These are phyloP conservation scores for Coniosporium apollinis DNA, from an alignment of 495 filamentous ascomycete genomes.

Conservation along the genomic window DNA sequence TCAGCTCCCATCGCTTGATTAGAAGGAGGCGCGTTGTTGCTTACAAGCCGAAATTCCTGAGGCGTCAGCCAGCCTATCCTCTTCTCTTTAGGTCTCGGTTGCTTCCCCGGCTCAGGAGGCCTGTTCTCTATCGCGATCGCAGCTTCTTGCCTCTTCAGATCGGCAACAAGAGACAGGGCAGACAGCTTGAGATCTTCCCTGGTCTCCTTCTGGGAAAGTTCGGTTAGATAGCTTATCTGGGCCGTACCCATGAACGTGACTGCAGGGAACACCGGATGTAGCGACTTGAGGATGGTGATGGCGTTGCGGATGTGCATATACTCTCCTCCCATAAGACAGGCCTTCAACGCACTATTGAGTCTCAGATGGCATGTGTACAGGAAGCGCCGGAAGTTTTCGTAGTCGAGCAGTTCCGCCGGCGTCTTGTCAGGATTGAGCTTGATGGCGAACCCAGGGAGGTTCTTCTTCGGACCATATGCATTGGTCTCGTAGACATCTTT, in stretches of 20 bases:
- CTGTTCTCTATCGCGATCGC: no score
- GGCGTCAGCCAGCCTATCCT: constrained; percentile 72
- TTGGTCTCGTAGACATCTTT: constrained; percentile 62
- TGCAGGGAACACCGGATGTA: constrained; percentile 65
- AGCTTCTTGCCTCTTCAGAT: constrained; percentile 60
- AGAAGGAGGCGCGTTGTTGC: constrained; percentile 5
- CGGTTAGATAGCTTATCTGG: constrained; percentile 48
- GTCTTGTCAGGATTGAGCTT: constrained; percentile 41
- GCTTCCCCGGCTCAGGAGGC: no score
- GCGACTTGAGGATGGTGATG: constrained; percentile 71
- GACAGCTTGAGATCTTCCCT: constrained; percentile 82
- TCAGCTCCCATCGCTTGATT: constrained; percentile 12
- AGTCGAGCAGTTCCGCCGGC: constrained; percentile 51
- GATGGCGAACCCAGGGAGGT: constrained; percentile 52
- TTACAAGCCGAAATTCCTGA: constrained; percentile 46
- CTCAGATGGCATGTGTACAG: constrained; percentile 81
- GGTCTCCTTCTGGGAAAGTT: constrained; percentile 48
- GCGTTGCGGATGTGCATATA: constrained; percentile 98
- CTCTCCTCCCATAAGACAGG: constrained; percentile 61
- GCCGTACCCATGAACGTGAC: constrained; percentile 74
- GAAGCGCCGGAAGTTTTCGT: constrained; percentile 69
- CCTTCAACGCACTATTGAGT: constrained; percentile 55
- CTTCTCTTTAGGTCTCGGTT: no score
- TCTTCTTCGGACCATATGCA: constrained; percentile 45
- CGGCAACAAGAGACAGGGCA: constrained; percentile 67